phyloP scores from a whole-genome alignment of 1,284 basidiomycete genomes.

The Amylostereum areolatum region DNA sequence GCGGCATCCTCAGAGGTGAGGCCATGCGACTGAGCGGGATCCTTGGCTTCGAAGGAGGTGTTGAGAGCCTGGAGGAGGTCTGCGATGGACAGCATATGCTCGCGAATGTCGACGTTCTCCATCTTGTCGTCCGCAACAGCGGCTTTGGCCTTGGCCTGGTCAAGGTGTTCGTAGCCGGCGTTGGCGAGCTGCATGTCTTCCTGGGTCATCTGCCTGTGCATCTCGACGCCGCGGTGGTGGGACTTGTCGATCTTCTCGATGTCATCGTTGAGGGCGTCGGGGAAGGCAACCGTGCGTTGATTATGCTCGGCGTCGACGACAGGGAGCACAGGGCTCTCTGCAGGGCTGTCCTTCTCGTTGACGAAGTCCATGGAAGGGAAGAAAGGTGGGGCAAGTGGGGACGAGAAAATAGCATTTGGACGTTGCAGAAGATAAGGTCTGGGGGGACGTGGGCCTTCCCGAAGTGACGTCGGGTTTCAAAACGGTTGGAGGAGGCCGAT shows the following conservation, averaged over 20 bases:
- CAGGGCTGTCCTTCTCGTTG: background rate
- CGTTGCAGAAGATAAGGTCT: too few species aligned
- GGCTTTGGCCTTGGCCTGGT: slow-evolving; percentile 35
- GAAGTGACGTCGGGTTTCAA: too few species aligned
- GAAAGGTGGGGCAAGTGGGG: too few species aligned
- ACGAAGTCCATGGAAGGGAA: too few species aligned
- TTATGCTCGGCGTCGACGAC: slow-evolving; percentile 17
- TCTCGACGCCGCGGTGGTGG: slow-evolving; percentile 47
- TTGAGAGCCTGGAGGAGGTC: slow-evolving; percentile 35
- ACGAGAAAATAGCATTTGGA: too few species aligned
- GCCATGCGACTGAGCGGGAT: slow-evolving; percentile 45
- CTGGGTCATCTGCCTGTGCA: slow-evolving; percentile 58
- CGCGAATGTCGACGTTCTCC: slow-evolving; percentile 46
- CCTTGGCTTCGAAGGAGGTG: slow-evolving; percentile 48
- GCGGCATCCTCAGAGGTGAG: slow-evolving; percentile 50
- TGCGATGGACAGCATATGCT: slow-evolving; percentile 43
- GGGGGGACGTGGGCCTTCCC: too few species aligned
- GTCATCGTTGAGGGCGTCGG: slow-evolving; percentile 30
- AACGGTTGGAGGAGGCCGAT: too few species aligned
- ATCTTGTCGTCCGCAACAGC: slow-evolving; percentile 22
- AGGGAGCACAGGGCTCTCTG: slow-evolving; percentile 4
- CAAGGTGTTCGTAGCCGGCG: slow-evolving; percentile 59
- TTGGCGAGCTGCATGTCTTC: slow-evolving; percentile 63
- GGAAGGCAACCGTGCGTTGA: slow-evolving; percentile 39
- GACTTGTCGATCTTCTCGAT: slow-evolving; percentile 36